Conservation (phyloP, 768 basidiomycete genomes). For the Tricholoma sp. region DNA sequence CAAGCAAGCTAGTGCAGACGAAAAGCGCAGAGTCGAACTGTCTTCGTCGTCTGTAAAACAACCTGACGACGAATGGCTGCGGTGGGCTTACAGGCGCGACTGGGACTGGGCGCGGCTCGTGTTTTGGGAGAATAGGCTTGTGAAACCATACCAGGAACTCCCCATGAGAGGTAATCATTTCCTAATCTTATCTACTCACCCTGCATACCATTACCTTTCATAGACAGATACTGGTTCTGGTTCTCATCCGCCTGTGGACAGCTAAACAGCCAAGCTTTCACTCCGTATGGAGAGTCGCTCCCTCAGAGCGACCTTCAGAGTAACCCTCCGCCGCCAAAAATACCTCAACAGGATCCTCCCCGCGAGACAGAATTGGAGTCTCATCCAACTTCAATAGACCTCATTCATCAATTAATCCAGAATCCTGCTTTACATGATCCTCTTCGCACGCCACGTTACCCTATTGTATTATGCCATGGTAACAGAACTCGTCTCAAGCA, state of each 20-base stretch:
- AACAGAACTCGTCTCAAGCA: constrained; percentile 18
- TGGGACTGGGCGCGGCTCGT: constrained; percentile 19
- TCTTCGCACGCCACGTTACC: constrained; percentile 74
- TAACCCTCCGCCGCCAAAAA: constrained; percentile 3
- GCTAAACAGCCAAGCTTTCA: constrained; percentile 10
- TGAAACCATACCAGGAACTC: background rate
- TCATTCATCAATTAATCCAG: constrained; percentile 65
- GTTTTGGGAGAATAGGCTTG: background rate
- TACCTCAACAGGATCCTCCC: constrained; percentile 9
- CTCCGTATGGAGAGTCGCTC: constrained; percentile 11
- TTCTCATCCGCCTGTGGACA: constrained; percentile 17
- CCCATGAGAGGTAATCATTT: background rate
- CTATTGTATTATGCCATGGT: constrained; percentile 97
- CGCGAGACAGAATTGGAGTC: constrained; percentile 16
- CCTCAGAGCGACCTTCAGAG: constrained; percentile 13
- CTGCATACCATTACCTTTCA: constrained; percentile 12
- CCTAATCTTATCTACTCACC: constrained; percentile 3
- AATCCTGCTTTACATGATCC: constrained; percentile 80
- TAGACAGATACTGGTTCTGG: constrained; percentile 24
- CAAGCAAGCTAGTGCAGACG: constrained; percentile 12
- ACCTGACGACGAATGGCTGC: constrained; percentile 21
- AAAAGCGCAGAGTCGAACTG: constrained; percentile 4
- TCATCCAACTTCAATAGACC: constrained; percentile 30
- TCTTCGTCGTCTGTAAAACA: background rate
- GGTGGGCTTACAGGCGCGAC: constrained; percentile 17